A percentile compares a stretch with the other conserved stretches of the same genome.
phyloP scores from a whole-genome alignment of 106 monocot species.

The Platanthera zijinensis region DNA sequence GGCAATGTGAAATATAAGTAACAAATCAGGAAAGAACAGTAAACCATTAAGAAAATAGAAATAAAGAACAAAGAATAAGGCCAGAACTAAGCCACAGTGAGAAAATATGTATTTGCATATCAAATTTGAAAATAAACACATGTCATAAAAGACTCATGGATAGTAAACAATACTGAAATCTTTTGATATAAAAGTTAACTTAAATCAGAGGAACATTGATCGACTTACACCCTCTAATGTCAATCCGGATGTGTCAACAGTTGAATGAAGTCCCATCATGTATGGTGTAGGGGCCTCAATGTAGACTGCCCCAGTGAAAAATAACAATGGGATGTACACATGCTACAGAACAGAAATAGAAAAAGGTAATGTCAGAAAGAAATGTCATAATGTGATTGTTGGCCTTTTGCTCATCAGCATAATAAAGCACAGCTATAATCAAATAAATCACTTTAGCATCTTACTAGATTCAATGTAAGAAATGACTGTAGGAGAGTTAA shows the following conservation, averaged over 20 bases:
- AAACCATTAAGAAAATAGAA: background rate
- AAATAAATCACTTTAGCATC: background rate
- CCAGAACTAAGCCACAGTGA: background rate
- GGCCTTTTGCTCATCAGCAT: background rate
- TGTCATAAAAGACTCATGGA: background rate
- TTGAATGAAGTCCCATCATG: conserved; percentile 99
- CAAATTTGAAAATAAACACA: background rate
- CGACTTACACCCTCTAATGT: conserved; percentile 85
- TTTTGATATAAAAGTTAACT: background rate
- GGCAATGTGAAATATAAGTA: background rate
- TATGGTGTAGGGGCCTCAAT: conserved; percentile 98
- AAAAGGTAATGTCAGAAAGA: background rate
- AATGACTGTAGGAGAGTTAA: background rate
- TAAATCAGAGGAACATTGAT: conserved; percentile 1
- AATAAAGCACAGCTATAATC: background rate
- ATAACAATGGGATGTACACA: conserved; percentile 92
- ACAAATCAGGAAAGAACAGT: background rate
- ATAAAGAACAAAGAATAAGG: background rate
- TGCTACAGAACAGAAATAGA: conserved; percentile 52
- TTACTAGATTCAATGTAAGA: background rate
- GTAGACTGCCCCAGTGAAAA: conserved; percentile 95
- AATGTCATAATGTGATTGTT: background rate
- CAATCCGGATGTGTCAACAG: conserved; percentile 67
- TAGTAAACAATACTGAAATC: background rate
- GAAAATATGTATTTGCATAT: background rate